These are phyloP conservation scores for Metrosideros polymorpha DNA, from an alignment of 441 rosid genomes.

Conservation along the genomic window DNA sequence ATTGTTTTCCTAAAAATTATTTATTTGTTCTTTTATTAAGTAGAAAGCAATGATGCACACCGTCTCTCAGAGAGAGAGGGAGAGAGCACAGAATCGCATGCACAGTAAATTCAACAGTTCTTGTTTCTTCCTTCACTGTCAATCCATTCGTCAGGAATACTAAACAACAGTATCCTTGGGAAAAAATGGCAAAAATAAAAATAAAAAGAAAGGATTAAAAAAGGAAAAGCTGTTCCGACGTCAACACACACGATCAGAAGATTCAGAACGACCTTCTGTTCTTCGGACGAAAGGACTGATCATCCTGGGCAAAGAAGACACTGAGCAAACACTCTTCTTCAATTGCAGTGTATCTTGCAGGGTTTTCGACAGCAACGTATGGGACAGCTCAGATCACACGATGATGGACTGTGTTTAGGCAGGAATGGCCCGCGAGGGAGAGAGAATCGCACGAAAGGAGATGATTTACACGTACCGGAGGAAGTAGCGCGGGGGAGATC, in stretches of 20 bases:
- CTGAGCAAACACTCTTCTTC: background rate
- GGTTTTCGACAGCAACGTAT: background rate
- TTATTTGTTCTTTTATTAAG: background rate
- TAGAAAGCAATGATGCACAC: background rate
- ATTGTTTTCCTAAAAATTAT: background rate
- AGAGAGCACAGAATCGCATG: background rate
- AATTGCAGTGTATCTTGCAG: background rate
- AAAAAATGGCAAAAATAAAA: background rate
- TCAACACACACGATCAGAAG: background rate
- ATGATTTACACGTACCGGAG: background rate
- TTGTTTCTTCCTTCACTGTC: background rate
- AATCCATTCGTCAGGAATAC: background rate
- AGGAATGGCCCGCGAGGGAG: background rate
- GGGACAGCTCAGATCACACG: background rate
- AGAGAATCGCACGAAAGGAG: background rate
- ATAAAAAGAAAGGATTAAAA: background rate
- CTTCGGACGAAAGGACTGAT: background rate
- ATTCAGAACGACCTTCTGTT: background rate
- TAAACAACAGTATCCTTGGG: background rate
- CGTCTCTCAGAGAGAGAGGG: background rate
- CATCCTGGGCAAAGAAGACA: background rate
- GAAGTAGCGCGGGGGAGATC: background rate
- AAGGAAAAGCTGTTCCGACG: background rate
- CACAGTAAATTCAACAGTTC: background rate
- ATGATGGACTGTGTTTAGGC: background rate